A percentile compares a stretch with the other conserved stretches of the same genome.
Evolutionary conservation across 1,139 yeast species (phyloP).

Genomic region (Casaregolazyma lundiana): DNA sequence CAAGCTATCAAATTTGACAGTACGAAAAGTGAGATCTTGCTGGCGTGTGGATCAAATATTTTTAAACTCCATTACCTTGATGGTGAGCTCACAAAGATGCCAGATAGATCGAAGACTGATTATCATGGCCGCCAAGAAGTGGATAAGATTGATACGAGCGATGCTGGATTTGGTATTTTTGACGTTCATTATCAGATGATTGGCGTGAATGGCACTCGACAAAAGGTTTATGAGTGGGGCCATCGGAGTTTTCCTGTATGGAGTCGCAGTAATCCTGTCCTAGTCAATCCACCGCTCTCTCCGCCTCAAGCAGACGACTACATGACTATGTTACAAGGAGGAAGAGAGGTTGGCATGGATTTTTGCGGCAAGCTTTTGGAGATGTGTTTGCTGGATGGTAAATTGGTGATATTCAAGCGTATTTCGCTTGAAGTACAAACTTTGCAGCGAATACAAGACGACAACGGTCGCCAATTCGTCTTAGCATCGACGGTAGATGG

Average conservation of each 20-base stretch:
- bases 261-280: no score
- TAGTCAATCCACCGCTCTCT: no score
- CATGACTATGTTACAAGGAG: not conserved
- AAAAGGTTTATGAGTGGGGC: not conserved
- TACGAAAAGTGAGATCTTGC: not conserved
- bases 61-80: not conserved
- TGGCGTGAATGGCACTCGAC: not conserved
- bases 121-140: no score
- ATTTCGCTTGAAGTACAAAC: not conserved
- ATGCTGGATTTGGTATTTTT: constrained; percentile 1
- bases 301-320: no score
- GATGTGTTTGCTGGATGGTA: not conserved
- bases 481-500: constrained; percentile 2
- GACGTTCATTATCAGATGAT: no score
- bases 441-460: not conserved
- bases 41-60: not conserved
- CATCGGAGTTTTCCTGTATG: no score
- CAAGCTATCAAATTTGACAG: not conserved
- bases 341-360: not conserved
- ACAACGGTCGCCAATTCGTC: not conserved
- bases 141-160: no score
- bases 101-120: not conserved
- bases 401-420: not conserved
- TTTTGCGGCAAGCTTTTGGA: not conserved
- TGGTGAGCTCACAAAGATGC: not conserved